Conservation (phyloP, 805 yeast genomes). For the Sugiyamaella americana region DNA sequence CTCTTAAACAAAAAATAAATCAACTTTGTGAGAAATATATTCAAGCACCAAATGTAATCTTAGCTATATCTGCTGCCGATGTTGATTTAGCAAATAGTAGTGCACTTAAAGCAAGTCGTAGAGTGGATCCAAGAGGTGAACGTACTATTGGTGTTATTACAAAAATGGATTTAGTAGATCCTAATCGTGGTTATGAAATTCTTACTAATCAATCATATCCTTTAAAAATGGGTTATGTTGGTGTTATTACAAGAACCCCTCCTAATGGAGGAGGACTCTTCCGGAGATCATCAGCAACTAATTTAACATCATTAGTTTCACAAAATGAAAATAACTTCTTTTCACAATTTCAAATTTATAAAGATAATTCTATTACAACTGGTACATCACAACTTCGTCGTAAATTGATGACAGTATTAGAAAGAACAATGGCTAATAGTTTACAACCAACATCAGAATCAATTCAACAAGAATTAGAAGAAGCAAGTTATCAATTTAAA, state of each 20-base stretch:
- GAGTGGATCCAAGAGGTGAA: slow-evolving; percentile 89
- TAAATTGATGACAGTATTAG: slow-evolving; percentile 80
- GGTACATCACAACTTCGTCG: slow-evolving; percentile 72
- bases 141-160: slow-evolving; percentile 96
- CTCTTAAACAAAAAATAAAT: slow-evolving; percentile 71
- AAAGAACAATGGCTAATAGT: slow-evolving; percentile 83
- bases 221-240: slow-evolving; percentile 93
- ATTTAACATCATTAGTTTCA: slow-evolving; percentile 45
- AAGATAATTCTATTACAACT: slow-evolving; percentile 52
- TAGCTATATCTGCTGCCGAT: slow-evolving; percentile 96
- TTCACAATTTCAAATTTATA: slow-evolving; percentile 52
- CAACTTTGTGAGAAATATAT: slow-evolving; percentile 78
- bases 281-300: slow-evolving; percentile 48
- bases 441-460: slow-evolving; percentile 80
- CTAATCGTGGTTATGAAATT: slow-evolving; percentile 60
- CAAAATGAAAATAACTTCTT: slow-evolving; percentile 53
- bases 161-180: slow-evolving; percentile 82
- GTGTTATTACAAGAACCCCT: slow-evolving; percentile 88
- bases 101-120: slow-evolving; percentile 83
- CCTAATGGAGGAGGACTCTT: slow-evolving; percentile 38
- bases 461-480: slow-evolving; percentile 88
- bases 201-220: slow-evolving; percentile 81
- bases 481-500: slow-evolving; percentile 83
- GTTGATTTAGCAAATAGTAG: slow-evolving; percentile 96
- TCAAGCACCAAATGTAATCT: slow-evolving; percentile 85